phyloP scores from a whole-genome alignment of 148 eudicot genomes.

The Cornus florida region DNA sequence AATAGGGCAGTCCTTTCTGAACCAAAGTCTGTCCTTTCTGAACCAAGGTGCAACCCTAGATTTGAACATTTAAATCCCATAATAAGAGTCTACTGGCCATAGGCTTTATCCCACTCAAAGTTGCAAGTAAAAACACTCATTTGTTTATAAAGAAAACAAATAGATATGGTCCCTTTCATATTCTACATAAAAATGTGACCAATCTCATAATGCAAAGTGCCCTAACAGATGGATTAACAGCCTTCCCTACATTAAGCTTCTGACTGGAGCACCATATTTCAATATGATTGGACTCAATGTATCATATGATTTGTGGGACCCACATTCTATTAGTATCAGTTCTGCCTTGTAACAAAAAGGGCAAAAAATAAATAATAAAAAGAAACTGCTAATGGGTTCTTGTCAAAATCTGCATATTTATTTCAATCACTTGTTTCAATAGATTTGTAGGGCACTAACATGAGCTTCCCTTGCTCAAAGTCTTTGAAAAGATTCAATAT shows the following conservation, averaged over 20 bases:
- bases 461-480: slow-evolving; percentile 20
- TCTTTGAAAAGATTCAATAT: slow-evolving; percentile 52
- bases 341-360: neutral
- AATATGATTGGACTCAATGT: neutral
- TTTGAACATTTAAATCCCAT: too few species aligned
- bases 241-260: too few species aligned
- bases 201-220: neutral
- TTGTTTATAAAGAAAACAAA: too few species aligned
- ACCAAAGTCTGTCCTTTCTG: too few species aligned
- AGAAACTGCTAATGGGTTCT: slow-evolving; percentile 20
- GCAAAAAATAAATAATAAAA: neutral
- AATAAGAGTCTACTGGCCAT: too few species aligned
- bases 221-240: neutral
- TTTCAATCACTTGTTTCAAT: slow-evolving; percentile 7
- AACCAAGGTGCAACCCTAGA: too few species aligned
- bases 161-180: too few species aligned
- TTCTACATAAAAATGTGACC: neutral
- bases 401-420: slow-evolving; percentile 20
- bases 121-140: too few species aligned
- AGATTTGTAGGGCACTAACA: slow-evolving; percentile 19
- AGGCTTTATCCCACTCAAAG: too few species aligned
- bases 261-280: neutral
- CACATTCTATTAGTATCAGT: neutral
- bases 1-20: too few species aligned
- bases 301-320: neutral